phyloP scores from a whole-genome alignment of 2,329 filamentous ascomycete species.

The Fusarium nisikadoi region DNA sequence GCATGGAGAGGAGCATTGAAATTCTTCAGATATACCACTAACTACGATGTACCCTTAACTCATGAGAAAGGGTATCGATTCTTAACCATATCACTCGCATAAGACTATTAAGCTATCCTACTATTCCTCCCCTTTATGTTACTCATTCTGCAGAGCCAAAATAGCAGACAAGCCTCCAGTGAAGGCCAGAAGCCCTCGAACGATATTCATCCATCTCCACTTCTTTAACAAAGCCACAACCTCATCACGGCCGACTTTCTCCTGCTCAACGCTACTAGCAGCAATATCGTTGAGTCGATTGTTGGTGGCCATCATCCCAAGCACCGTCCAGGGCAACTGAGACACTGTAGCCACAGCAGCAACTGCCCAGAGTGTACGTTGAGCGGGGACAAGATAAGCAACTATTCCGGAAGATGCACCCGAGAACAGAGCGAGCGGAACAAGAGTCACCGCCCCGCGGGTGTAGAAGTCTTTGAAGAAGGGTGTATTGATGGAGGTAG shows the following conservation, averaged over 20 bases:
- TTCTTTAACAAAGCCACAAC: conserved; percentile 23
- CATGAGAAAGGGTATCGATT: not conserved
- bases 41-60: not conserved
- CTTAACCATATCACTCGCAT: not conserved
- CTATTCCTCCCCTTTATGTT: not conserved
- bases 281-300: conserved; percentile 26
- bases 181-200: conserved; percentile 27
- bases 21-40: conserved; percentile 13
- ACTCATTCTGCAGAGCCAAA: conserved; percentile 20
- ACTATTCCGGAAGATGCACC: conserved; percentile 22
- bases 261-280: conserved; percentile 9
- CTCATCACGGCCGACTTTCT: conserved; percentile 24
- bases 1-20: conserved; percentile 1
- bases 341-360: conserved; percentile 21
- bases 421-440: conserved; percentile 23
- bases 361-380: conserved; percentile 18
- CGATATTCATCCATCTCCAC: conserved; percentile 37
- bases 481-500: conserved; percentile 22
- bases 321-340: conserved; percentile 29
- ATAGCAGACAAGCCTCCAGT: conserved; percentile 26
- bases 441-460: conserved; percentile 18
- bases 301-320: conserved; percentile 35
- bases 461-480: conserved; percentile 37
- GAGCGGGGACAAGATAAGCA: conserved; percentile 30
- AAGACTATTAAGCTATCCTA: not conserved